Evolutionary conservation across 768 basidiomycete genomes (phyloP).

Genomic region (Tephrocybe sp.): DNA sequence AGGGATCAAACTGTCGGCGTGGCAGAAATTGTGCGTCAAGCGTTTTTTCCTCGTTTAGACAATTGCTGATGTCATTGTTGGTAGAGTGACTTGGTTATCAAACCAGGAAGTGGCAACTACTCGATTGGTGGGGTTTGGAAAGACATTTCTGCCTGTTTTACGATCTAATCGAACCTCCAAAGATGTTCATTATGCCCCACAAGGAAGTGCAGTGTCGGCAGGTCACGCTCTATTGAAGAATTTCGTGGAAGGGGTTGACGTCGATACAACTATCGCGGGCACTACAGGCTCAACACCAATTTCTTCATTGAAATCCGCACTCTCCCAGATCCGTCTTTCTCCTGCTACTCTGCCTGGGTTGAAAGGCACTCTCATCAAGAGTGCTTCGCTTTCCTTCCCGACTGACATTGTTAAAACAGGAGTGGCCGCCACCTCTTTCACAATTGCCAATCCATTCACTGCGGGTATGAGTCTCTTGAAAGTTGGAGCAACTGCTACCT

Average conservation of each 20-base stretch:
- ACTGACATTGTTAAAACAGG: slow-evolving; percentile 60
- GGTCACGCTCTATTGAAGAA: slow-evolving; percentile 62
- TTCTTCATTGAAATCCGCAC: slow-evolving; percentile 56
- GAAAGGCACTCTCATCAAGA: slow-evolving; percentile 58
- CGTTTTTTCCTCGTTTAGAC: background rate
- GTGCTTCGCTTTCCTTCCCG: slow-evolving; percentile 59
- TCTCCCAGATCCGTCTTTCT: slow-evolving; percentile 58
- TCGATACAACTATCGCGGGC: slow-evolving; percentile 56
- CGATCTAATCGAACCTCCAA: background rate
- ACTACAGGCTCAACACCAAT: slow-evolving; percentile 56
- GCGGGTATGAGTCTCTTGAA: slow-evolving; percentile 66
- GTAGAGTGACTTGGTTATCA: slow-evolving; percentile 54
- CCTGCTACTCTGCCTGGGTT: slow-evolving; percentile 67
- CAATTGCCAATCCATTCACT: slow-evolving; percentile 68
- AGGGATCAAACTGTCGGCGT: slow-evolving; percentile 56
- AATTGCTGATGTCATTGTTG: slow-evolving; percentile 5
- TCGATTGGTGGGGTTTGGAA: slow-evolving; percentile 42
- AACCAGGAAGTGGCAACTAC: slow-evolving; percentile 58
- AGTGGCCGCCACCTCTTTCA: slow-evolving; percentile 56
- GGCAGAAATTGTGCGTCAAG: slow-evolving; percentile 49
- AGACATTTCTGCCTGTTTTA: background rate
- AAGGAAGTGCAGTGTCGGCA: slow-evolving; percentile 50
- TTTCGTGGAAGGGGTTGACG: slow-evolving; percentile 64
- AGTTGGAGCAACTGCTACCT: slow-evolving; percentile 53
- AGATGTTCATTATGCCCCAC: slow-evolving; percentile 65